These are phyloP conservation scores for Gnomoniopsis smithogilvyi DNA, from an alignment of 2,329 filamentous ascomycete genomes.

Conservation along the genomic window DNA sequence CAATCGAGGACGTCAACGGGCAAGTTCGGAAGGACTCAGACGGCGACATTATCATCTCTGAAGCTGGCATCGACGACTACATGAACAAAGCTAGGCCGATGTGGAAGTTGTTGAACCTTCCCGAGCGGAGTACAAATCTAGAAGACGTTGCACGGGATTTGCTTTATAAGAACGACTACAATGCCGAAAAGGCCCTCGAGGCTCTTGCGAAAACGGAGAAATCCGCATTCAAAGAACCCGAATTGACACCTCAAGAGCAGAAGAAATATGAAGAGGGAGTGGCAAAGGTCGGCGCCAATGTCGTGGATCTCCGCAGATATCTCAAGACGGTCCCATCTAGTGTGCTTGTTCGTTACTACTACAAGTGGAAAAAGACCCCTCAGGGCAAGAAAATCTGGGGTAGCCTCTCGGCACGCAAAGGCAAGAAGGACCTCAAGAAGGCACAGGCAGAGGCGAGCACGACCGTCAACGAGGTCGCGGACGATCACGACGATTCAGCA, in stretches of 20 bases:
- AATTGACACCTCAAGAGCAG: constrained; percentile 71
- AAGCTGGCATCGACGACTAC: constrained; percentile 62
- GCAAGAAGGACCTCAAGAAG: constrained; percentile 81
- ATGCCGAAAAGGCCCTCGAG: constrained; percentile 67
- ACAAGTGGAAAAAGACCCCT: constrained; percentile 95
- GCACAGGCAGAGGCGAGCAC: constrained; percentile 69
- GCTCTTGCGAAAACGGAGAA: constrained; percentile 66
- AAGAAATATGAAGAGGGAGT: constrained; percentile 94
- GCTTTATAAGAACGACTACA: constrained; percentile 69
- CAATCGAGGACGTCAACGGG: constrained; percentile 43
- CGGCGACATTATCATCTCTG: constrained; percentile 34
- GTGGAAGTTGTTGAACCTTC: constrained; percentile 65
- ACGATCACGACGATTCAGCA: constrained; percentile 90
- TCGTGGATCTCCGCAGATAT: constrained; percentile 77
- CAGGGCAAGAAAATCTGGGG: constrained; percentile 88
- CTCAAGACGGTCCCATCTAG: constrained; percentile 79
- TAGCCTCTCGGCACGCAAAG: constrained; percentile 80
- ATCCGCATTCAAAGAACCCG: constrained; percentile 78
- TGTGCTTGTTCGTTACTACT: constrained; percentile 88
- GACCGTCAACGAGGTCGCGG: constrained; percentile 86
- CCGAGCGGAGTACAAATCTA: constrained; percentile 77
- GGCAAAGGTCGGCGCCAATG: constrained; percentile 85
- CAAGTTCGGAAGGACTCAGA: constrained; percentile 10
- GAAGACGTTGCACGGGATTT: constrained; percentile 78
- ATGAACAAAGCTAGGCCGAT: constrained; percentile 67